These are phyloP conservation scores for Schizothecium vesticola DNA, from an alignment of 495 filamentous ascomycete genomes.

Conservation along the genomic window DNA sequence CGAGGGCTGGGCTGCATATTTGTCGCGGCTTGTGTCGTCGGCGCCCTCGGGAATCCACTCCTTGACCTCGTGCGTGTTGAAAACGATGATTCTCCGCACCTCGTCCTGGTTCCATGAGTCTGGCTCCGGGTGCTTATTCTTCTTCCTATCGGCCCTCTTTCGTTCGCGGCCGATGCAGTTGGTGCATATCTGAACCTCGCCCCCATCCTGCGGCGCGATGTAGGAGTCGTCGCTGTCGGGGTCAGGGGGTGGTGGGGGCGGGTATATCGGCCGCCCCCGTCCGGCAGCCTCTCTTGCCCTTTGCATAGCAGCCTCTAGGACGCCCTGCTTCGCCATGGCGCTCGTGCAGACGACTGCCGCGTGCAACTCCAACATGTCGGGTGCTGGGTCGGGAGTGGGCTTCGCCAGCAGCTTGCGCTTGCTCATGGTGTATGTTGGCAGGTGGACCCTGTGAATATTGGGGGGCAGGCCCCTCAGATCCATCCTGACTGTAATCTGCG, in stretches of 20 bases:
- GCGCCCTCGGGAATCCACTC: conserved; percentile 60
- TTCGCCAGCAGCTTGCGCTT: conserved; percentile 82
- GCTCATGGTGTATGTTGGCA: conserved; percentile 83
- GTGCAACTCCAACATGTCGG: conserved; percentile 74
- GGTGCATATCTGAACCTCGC: conserved; percentile 78
- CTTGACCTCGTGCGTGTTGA: conserved; percentile 88
- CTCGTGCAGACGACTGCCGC: conserved; percentile 83
- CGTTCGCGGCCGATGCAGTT: conserved; percentile 80
- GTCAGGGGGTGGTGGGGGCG: background rate
- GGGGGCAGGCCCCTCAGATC: conserved; percentile 65
- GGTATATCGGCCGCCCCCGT: background rate
- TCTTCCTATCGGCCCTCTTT: conserved; percentile 85
- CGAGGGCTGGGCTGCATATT: background rate
- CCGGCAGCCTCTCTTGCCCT: background rate
- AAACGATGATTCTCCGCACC: conserved; percentile 75
- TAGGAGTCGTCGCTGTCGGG: background rate
- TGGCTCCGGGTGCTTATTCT: conserved; percentile 82
- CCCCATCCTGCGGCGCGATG: conserved; percentile 67
- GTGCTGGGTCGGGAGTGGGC: conserved; percentile 49
- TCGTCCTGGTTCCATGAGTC: conserved; percentile 74
- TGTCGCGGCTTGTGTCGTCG: conserved; percentile 12
- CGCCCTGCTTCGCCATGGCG: conserved; percentile 73
- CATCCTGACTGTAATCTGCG: conserved; percentile 79
- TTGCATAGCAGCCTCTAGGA: conserved; percentile 15
- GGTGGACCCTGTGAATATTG: conserved; percentile 71